These are phyloP conservation scores for Sporothrix protearum DNA, from an alignment of 2,329 filamentous ascomycete species.

Conservation along the genomic window DNA sequence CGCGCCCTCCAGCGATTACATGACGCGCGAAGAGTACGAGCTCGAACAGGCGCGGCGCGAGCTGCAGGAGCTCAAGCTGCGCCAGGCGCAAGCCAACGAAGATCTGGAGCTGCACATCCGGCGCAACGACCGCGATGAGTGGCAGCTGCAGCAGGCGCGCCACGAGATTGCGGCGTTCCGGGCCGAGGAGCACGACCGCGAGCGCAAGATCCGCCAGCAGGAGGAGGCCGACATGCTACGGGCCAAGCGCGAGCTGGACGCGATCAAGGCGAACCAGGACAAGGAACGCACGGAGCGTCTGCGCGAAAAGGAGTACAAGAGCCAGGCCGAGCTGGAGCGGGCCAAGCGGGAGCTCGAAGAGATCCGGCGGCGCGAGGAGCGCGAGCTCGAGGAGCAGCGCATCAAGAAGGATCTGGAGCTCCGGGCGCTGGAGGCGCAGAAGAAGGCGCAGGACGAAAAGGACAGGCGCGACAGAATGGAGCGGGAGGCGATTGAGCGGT, in stretches of 20 bases:
- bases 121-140: conserved; percentile 47
- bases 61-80: conserved; percentile 46
- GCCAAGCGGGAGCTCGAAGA: conserved; percentile 41
- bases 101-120: conserved; percentile 49
- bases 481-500: conserved; percentile 52
- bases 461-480: conserved; percentile 46
- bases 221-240: conserved; percentile 37
- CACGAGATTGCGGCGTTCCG: conserved; percentile 43
- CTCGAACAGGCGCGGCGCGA: conserved; percentile 40
- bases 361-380: conserved; percentile 37
- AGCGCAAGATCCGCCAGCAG: conserved; percentile 28
- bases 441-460: conserved; percentile 45
- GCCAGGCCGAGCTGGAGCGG: conserved; percentile 28
- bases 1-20: conserved; percentile 31
- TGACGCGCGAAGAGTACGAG: conserved; percentile 44
- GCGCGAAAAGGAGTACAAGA: conserved; percentile 34
- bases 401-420: conserved; percentile 52
- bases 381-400: conserved; percentile 41
- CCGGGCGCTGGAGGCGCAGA: conserved; percentile 46
- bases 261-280: conserved; percentile 45
- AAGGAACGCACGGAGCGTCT: conserved; percentile 23
- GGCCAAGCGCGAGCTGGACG: conserved; percentile 34
- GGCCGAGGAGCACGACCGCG: conserved; percentile 44
- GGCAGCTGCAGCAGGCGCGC: conserved; percentile 37
- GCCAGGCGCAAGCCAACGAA: conserved; percentile 41